phyloP scores from a whole-genome alignment of 306 rosid genomes.

The Amphicarpaea edgeworthii region DNA sequence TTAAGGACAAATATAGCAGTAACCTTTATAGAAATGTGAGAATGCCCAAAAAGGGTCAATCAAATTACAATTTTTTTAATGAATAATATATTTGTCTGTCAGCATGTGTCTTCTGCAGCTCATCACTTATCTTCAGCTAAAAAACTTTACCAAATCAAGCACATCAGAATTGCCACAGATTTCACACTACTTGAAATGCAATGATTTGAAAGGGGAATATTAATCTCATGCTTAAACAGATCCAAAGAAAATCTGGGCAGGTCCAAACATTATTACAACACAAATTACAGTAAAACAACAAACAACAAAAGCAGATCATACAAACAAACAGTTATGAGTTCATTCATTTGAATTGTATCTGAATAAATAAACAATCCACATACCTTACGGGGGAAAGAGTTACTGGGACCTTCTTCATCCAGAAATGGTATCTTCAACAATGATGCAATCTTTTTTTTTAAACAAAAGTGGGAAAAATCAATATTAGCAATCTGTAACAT shows the following conservation, averaged over 20 bases:
- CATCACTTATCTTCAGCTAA: slow-evolving; percentile 37
- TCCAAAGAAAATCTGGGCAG: slow-evolving; percentile 5
- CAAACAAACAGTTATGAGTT: slow-evolving; percentile 10
- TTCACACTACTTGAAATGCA: slow-evolving; percentile 23
- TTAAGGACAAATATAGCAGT: slow-evolving; percentile 17
- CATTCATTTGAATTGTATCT: slow-evolving; percentile 39
- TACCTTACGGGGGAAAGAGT: slow-evolving; percentile 91
- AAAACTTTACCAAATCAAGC: slow-evolving; percentile 18
- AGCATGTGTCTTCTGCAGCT: slow-evolving; percentile 22
- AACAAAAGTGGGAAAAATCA: background rate
- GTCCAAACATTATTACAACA: slow-evolving; percentile 16
- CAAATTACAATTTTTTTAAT: slow-evolving; percentile 15
- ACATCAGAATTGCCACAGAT: slow-evolving; percentile 19
- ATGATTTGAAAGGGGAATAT: slow-evolving; percentile 21
- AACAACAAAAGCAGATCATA: slow-evolving; percentile 38
- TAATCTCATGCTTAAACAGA: background rate
- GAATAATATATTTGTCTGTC: slow-evolving; percentile 26
- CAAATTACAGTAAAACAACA: slow-evolving; percentile 29
- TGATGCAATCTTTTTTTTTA: slow-evolving; percentile 65
- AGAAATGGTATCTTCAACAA: slow-evolving; percentile 84
- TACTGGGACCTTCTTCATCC: slow-evolving; percentile 83
- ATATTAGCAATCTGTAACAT: slow-evolving; percentile 20
- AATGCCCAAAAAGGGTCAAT: slow-evolving; percentile 6
- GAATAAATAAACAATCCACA: slow-evolving; percentile 38
- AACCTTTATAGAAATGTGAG: background rate